Evolutionary conservation across 352 stramenopile species (phyloP).

Genomic region (Pythium monospermum): DNA sequence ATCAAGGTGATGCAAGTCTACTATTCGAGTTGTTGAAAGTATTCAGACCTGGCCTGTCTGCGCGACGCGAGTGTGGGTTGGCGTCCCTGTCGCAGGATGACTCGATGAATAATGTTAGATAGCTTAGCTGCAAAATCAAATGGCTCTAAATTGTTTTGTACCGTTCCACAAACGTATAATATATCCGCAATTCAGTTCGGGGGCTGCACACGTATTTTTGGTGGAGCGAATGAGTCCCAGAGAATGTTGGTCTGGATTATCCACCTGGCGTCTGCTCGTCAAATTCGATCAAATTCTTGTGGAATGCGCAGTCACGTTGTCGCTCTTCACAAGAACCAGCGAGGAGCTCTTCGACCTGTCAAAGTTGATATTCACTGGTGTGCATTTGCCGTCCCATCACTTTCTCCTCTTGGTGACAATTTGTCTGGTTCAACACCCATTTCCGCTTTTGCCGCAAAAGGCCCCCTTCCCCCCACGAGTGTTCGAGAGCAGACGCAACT

Average conservation of each 20-base stretch:
- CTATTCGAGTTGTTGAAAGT: neutral
- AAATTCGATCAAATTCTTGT: slow-evolving; percentile 29
- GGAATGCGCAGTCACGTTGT: slow-evolving; percentile 22
- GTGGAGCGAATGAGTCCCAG: neutral
- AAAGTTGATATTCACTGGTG: slow-evolving; percentile 18
- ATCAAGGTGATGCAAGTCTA: neutral
- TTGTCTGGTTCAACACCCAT: too few relatives aligned
- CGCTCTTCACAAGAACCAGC: slow-evolving; percentile 26
- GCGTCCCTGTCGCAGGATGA: too few relatives aligned
- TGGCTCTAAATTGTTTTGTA: too few relatives aligned
- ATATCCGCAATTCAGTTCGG: too few relatives aligned
- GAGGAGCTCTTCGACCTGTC: slow-evolving; percentile 10
- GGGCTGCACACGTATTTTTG: too few relatives aligned
- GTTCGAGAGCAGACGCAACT: slow-evolving; percentile 55
- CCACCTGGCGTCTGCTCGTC: slow-evolving; percentile 5
- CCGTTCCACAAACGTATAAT: too few relatives aligned
- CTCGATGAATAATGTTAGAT: neutral
- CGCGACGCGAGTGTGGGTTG: neutral
- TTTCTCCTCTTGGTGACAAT: too few relatives aligned
- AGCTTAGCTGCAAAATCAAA: neutral
- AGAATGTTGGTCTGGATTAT: slow-evolving; percentile 18
- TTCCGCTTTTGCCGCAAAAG: slow-evolving; percentile 64
- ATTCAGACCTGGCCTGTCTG: neutral
- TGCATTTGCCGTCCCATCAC: slow-evolving; percentile 3
- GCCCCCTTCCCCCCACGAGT: slow-evolving; percentile 43